A percentile compares a stretch with the other conserved stretches of the same genome.
phyloP scores from a whole-genome alignment of 2,329 filamentous ascomycete genomes.

The Diaporthe amygdali region DNA sequence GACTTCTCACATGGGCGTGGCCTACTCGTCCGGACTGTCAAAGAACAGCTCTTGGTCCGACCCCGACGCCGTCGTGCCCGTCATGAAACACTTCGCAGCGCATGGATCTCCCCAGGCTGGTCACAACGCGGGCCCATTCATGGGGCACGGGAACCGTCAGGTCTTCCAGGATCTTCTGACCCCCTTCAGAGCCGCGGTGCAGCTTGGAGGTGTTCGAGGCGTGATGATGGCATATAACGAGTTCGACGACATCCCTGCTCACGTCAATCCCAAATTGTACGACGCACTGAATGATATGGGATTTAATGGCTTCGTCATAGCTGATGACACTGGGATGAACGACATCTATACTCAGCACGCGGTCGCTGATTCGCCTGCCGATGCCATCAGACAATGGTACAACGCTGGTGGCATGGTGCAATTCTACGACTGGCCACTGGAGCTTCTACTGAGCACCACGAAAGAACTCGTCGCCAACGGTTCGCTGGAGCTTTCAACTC shows the following conservation, averaged over 20 bases:
- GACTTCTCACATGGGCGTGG: conserved; percentile 49
- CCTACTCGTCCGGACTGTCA: conserved; percentile 47
- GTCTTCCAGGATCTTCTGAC: conserved; percentile 46
- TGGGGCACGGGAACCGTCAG: conserved; percentile 48
- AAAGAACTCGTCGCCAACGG: conserved; percentile 40
- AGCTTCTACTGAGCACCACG: conserved; percentile 43
- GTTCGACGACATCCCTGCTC: conserved; percentile 45
- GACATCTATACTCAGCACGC: conserved; percentile 40
- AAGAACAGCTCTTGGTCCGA: conserved; percentile 49
- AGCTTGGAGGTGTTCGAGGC: conserved; percentile 46
- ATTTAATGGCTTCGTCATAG: conserved; percentile 46
- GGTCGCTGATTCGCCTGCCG: conserved; percentile 43
- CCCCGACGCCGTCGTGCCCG: conserved; percentile 46
- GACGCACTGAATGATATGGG: conserved; percentile 43
- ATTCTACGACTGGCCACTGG: conserved; percentile 49
- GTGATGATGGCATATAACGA: conserved; percentile 52
- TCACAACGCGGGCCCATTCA: conserved; percentile 48
- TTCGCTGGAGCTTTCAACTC: conserved; percentile 38
- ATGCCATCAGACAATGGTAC: conserved; percentile 48
- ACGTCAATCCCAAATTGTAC: conserved; percentile 45
- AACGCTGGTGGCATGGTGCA: conserved; percentile 51
- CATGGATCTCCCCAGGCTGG: conserved; percentile 48
- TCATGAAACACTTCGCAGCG: conserved; percentile 52
- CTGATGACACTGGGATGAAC: conserved; percentile 45
- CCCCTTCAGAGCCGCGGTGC: conserved; percentile 48